Percentiles rank a stretch among this genome's conserved stretches.
Conservation (phyloP, 208 protist species). For the Crithidia expoeki region DNA sequence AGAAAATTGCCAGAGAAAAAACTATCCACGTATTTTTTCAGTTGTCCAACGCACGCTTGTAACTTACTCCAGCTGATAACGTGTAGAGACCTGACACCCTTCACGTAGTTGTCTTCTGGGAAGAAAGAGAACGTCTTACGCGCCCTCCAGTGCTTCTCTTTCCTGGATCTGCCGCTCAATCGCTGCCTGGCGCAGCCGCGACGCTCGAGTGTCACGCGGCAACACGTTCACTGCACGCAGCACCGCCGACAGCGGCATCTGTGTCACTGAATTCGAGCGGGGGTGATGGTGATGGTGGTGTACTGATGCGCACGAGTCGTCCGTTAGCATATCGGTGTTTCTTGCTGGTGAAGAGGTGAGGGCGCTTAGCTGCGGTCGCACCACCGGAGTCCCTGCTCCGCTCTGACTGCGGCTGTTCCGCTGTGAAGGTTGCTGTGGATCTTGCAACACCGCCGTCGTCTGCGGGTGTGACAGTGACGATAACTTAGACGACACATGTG, state of each 20-base stretch:
- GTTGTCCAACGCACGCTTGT: no score
- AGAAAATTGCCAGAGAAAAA: no score
- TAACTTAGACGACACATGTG: background rate
- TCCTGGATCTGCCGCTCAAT: constrained; percentile 16
- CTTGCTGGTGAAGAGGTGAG: background rate
- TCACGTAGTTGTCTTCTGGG: no score
- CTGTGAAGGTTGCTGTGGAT: background rate
- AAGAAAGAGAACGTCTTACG: constrained; percentile 3
- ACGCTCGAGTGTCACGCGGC: constrained; percentile 22
- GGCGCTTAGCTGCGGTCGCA: background rate
- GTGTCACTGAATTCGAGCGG: background rate
- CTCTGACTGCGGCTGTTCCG: background rate
- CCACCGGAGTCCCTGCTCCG: background rate
- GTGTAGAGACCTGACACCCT: no score
- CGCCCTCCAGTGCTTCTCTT: background rate
- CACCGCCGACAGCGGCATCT: constrained; percentile 4
- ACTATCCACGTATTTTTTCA: no score
- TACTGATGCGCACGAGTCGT: background rate
- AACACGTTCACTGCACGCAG: constrained; percentile 11
- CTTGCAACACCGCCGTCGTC: background rate
- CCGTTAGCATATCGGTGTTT: background rate
- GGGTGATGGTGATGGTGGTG: background rate
- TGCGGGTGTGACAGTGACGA: no score
- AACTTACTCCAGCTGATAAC: no score
- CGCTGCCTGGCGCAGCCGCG: constrained; percentile 22